Base-by-base conservation (phyloP, 805 yeast genomes). In the Phaffomyces opuntiae region DNA sequence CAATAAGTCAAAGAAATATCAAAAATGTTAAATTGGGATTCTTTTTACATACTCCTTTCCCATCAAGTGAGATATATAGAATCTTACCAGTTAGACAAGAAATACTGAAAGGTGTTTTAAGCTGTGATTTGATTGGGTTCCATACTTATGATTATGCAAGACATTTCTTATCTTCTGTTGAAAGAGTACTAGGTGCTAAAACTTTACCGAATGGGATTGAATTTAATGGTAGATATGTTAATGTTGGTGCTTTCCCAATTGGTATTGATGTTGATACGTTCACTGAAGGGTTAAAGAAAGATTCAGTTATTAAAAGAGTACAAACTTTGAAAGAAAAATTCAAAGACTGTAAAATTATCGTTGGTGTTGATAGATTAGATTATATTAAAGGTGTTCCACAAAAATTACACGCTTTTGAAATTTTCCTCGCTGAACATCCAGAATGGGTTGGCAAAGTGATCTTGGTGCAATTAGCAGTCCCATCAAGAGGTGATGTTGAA, bases 91-190 rank as follows among this genome's bases (percentile, higher is more conserved):
- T 95, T 14, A 76, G 99, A 66, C 80, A 83, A 55, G 98, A 95
- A 64, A 88, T 93, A 43, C 69, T 93, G 55, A 78, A 77, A 50
- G 99, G 99, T 46, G 96, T 93, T 3, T 70, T 93, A 60, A 83
- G 93, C 56, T 91, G 98, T 68, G 96, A 93, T 62, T 73, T 95
- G 57, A 81, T 93, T 59, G 99, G 99, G 0, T 93, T 93, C 75
- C 99, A 93, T 65, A 93, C 99, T n/a, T 95, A 93, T 64, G 99
- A 93, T 64, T 93, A 93, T 60, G 98, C 96, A 12, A 76, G 99
- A 55, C 99, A 93, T 70, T 93, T 95, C 67, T 67, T 95, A 44
- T 83, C 95, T 17, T 81, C 96, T 1, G 96, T 93, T 11, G 82
- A 89, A 48, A 74, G 96, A 46, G 85, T 93, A 17, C 74, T 93